These are phyloP conservation scores for Chrysoporthe deuterocubensis DNA, from an alignment of 2,329 filamentous ascomycete genomes.

Conservation along the genomic window DNA sequence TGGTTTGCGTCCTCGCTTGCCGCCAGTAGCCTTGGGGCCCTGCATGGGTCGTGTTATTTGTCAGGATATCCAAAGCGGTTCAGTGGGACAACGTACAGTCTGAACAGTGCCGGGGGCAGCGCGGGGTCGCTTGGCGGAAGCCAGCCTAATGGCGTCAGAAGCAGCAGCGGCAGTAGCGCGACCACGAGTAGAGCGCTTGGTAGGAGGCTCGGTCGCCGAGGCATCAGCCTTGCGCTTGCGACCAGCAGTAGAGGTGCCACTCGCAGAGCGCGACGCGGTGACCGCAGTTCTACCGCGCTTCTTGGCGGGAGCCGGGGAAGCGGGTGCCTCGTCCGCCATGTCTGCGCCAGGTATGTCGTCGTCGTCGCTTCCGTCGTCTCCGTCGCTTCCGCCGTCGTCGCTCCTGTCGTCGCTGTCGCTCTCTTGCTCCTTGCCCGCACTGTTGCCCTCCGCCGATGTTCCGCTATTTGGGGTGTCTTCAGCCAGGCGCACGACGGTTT, in stretches of 20 bases:
- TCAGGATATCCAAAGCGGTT: background rate
- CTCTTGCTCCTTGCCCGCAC: background rate
- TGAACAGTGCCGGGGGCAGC: slow-evolving; percentile 23
- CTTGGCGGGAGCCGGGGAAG: slow-evolving; percentile 27
- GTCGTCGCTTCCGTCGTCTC: background rate
- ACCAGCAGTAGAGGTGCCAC: slow-evolving; percentile 11
- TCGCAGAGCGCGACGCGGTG: slow-evolving; percentile 21
- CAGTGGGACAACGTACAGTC: slow-evolving; percentile 15
- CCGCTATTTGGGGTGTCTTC: background rate
- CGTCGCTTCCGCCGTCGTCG: slow-evolving; percentile 7
- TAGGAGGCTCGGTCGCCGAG: slow-evolving; percentile 7
- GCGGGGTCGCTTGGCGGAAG: slow-evolving; percentile 21
- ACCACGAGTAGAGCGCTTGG: slow-evolving; percentile 20
- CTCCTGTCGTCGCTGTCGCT: slow-evolving; percentile 2
- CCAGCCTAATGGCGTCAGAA: slow-evolving; percentile 25
- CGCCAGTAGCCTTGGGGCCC: slow-evolving; percentile 20
- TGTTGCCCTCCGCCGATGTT: background rate
- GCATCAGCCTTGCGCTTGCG: slow-evolving; percentile 26
- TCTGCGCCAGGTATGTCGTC: slow-evolving; percentile 18
- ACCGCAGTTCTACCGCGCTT: slow-evolving; percentile 33
- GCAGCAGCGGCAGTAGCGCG: slow-evolving; percentile 29
- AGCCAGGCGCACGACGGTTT: slow-evolving; percentile 1
- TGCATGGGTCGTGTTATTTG: background rate
- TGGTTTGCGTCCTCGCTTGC: slow-evolving; percentile 24
- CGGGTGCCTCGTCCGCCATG: slow-evolving; percentile 28